Evolutionary conservation across 2,329 filamentous ascomycete genomes (phyloP), one percentile per base, ranked within the genome.

Genomic region (Xylariaceae sp.): DNA sequence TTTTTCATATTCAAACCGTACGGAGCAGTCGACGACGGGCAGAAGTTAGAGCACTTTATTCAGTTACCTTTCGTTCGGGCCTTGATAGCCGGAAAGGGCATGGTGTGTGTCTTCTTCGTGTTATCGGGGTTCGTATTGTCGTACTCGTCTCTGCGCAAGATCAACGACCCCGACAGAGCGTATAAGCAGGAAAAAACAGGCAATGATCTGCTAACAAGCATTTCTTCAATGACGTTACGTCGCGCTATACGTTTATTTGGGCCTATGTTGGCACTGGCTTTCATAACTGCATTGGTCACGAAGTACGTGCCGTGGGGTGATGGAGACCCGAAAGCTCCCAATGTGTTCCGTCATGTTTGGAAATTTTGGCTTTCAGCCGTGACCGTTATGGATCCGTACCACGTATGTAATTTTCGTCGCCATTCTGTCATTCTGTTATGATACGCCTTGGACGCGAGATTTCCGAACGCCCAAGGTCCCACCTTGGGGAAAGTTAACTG

Each of bases 51-150:
- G 41, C 52, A 55, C 52, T 55, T 51, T 38, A 52, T 55, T 40
- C 52, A 55, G 45, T 49, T 54, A 18, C 48, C 52, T 46, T 39
- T 48, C n/a, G 45, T 55, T 19, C 52, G 52, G 19, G 50, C 45
- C 50, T 43, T 55, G 2, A 47, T 49, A 45, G 45, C 49, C 39
- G 49, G 53, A 43, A 55, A 55, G 41, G 53, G 53, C 42, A 55
- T 55, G 49, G 53, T 55, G 16, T 55, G 49, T 50, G 46, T 55
- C 18, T 53, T 55, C n/a, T 55, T 55, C 33, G 49, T 53, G n/a
- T 46, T 55, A 36, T 55, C 53, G 13, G 52, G 52, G 5, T 55
- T 55, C 40, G 52, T 55, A 33, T 42, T 55, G 19, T 55, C 52
- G 12, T 55, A 55, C 38, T 55, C 52, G 42, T 55, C 52, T 31